Evolutionary conservation across 2,329 filamentous ascomycete genomes (phyloP).

Genomic region (Fusarium concolor): DNA sequence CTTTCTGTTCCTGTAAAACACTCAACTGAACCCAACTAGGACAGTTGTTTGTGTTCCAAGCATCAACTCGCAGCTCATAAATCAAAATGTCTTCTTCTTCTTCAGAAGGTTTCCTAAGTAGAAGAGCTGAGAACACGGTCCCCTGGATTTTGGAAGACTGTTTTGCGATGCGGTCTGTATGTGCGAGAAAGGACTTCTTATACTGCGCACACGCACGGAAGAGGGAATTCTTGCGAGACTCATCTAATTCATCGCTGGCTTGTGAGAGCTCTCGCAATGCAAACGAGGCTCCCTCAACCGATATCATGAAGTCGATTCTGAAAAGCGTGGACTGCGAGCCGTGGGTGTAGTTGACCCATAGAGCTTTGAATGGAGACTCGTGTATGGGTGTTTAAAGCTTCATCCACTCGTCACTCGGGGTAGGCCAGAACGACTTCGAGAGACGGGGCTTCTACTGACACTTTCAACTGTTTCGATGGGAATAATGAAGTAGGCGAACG

Average conservation of each 20-base stretch:
- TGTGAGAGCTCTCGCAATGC: constrained; percentile 5
- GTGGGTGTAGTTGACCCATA: not conserved
- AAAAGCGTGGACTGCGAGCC: constrained; percentile 1
- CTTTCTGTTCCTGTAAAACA: constrained; percentile 4
- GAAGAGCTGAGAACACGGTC: constrained; percentile 1
- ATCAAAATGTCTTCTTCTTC: not conserved
- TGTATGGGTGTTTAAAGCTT: not conserved
- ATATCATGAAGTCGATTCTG: constrained; percentile 12
- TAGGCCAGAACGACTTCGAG: not conserved
- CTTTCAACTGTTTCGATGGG: not conserved
- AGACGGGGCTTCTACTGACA: not conserved
- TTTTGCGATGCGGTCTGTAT: constrained; percentile 10
- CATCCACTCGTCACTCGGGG: constrained; percentile 8
- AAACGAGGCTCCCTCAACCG: constrained; percentile 7
- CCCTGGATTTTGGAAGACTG: not conserved
- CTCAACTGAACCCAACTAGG: constrained; percentile 16
- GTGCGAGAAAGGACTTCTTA: constrained; percentile 7
- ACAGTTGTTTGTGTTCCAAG: not conserved
- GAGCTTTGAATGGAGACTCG: constrained; percentile 3
- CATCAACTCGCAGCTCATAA: not conserved
- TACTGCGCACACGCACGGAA: constrained; percentile 9
- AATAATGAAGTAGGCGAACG: not conserved
- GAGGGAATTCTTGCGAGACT: not conserved
- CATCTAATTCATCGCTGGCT: not conserved
- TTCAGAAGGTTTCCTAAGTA: not conserved